Evolutionary conservation across 345 rosid species (phyloP).

Genomic region (Eucalyptus coolabah): DNA sequence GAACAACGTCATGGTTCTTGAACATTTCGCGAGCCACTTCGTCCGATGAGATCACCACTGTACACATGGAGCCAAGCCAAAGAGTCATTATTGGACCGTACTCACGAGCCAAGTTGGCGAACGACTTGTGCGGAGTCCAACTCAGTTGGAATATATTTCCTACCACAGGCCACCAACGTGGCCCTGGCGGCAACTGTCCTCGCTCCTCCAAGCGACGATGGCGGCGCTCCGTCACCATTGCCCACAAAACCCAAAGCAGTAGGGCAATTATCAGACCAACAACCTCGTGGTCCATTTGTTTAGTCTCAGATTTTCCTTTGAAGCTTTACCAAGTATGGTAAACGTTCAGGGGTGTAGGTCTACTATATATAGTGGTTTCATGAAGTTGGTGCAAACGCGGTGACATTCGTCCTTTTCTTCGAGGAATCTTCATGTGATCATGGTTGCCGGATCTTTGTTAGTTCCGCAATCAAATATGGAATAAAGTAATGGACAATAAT

Average conservation of each 20-base stretch:
- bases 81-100: conserved; percentile 77
- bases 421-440: neutral
- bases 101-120: conserved; percentile 24
- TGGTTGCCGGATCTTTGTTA: neutral
- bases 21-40: conserved; percentile 62
- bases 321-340: neutral
- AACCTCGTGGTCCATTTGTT: conserved; percentile 18
- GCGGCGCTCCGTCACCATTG: conserved; percentile 15
- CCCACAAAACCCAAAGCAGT: conserved; percentile 27
- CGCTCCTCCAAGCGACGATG: conserved; percentile 8
- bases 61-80: conserved; percentile 60
- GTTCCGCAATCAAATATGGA: neutral
- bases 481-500: neutral
- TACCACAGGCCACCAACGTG: conserved; percentile 45
- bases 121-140: conserved; percentile 38
- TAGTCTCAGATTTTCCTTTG: neutral
- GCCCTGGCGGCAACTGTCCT: conserved; percentile 57
- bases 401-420: neutral
- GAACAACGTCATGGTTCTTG: conserved; percentile 56
- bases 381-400: neutral
- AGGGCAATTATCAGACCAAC: conserved; percentile 12
- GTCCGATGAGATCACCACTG: conserved; percentile 61
- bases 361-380: neutral
- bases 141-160: conserved; percentile 60
- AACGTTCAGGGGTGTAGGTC: neutral